These are phyloP conservation scores for Saccharomycopsis javanensis DNA, from an alignment of 805 yeast species.

Conservation along the genomic window DNA sequence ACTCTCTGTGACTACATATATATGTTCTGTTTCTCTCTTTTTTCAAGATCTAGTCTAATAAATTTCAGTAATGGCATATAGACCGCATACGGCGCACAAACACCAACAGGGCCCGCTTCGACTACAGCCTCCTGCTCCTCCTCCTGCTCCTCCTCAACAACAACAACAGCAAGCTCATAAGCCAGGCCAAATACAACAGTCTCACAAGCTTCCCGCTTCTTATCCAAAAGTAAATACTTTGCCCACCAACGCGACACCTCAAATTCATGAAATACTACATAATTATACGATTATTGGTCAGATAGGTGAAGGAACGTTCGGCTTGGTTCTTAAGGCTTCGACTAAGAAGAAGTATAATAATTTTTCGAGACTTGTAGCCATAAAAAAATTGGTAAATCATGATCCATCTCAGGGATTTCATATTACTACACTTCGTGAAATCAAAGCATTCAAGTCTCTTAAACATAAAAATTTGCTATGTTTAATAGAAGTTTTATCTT, in stretches of 20 bases:
- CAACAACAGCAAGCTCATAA: background rate
- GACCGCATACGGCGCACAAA: background rate
- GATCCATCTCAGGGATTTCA: slow-evolving; percentile 52
- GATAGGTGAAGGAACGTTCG: slow-evolving; percentile 80
- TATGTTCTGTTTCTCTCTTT: background rate
- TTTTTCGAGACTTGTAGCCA: slow-evolving; percentile 63
- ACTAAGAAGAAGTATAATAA: slow-evolving; percentile 30
- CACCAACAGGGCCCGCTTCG: background rate
- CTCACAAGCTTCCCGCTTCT: background rate
- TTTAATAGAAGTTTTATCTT: slow-evolving; percentile 64
- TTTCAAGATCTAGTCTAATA: background rate
- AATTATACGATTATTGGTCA: slow-evolving; percentile 1
- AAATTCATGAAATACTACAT: background rate
- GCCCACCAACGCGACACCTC: background rate
- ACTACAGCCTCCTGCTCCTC: slow-evolving; percentile 1
- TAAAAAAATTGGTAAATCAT: slow-evolving; percentile 61
- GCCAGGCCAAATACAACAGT: background rate
- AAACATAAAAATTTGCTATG: slow-evolving; percentile 65
- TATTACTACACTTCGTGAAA: slow-evolving; percentile 89
- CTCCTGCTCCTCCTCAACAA: background rate
- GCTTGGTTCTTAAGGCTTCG: slow-evolving; percentile 74
- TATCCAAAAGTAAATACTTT: background rate
- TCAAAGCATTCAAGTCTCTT: slow-evolving; percentile 64
- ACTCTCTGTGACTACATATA: no score
- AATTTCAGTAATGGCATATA: background rate